Base-by-base conservation (phyloP, 2,329 filamentous ascomycete species). In the Xylariaceae sp. region DNA sequence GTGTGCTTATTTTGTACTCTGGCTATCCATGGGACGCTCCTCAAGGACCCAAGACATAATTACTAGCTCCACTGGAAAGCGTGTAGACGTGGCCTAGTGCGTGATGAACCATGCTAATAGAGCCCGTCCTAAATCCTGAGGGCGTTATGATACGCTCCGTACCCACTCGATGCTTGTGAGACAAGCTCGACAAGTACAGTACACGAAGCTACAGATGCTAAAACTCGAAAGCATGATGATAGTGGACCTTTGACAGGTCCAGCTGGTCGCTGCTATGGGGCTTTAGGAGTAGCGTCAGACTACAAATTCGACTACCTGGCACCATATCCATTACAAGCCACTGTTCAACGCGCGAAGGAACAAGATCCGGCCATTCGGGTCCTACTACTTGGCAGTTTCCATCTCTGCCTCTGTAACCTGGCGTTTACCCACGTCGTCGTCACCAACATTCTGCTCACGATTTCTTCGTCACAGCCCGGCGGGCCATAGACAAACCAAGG, bases 31-130 rank as follows among this genome's bases (percentile, higher is more conserved):
- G 22, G 4, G 22, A 27, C 22, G 4, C 22, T 27, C 22, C 22
- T 27, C 4, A 27, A 27, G 22, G 22, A 27, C 22, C 22, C 22
- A 27, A 27, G 39, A 35, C 39, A 47, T 31, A 39, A 17, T 31
- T 31, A 11, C 18, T 36, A 7, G 22, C 18, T 11, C 14, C 39
- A 36, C 33, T 27, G 30, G 31, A 45, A 42, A 30, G n/a, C 41
- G 15, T 45, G 14, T 43, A 32, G 44, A 47, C 45, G 44, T 47
- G 48, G 48, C 42, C 36, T 48, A 44, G 35, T 22, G 22, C 46
- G 39, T 19, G 41, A 39, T n/a, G 11, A 44, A 35, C 44, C 44
- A 44, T 53, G 14, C 30, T 27, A 27, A 27, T 27, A 27, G 7
- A 43, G 42, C 17, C 27, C 27, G 31, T 27, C 22, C 22, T 27